phyloP scores from a whole-genome alignment of 495 filamentous ascomycete species.

The Friedmanniomyces simplex region DNA sequence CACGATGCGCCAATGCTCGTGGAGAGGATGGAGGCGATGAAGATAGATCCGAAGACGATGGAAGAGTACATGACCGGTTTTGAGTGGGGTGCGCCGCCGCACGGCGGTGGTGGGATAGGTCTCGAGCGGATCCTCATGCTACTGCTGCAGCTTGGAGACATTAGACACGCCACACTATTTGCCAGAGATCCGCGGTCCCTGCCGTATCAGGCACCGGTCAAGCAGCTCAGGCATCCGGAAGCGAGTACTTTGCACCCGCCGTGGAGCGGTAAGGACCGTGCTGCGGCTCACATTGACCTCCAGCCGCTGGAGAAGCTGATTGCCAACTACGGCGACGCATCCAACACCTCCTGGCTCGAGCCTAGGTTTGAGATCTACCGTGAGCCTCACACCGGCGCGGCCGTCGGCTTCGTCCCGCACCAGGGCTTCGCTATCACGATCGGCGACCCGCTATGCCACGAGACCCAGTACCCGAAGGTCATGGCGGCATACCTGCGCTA shows the following conservation, averaged over 20 bases:
- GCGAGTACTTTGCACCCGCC: slow-evolving; percentile 60
- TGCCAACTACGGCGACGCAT: slow-evolving; percentile 81
- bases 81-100: slow-evolving; percentile 77
- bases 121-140: slow-evolving; percentile 82
- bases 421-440: slow-evolving; percentile 66
- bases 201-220: slow-evolving; percentile 44
- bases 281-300: slow-evolving; percentile 40
- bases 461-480: slow-evolving; percentile 56
- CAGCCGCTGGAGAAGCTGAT: slow-evolving; percentile 71
- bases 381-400: slow-evolving; percentile 63
- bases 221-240: slow-evolving; percentile 62
- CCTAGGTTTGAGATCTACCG: slow-evolving; percentile 75
- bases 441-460: slow-evolving; percentile 70
- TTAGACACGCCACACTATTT: slow-evolving; percentile 75
- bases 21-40: slow-evolving; percentile 62
- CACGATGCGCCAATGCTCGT: slow-evolving; percentile 67
- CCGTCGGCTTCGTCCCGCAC: slow-evolving; percentile 64
- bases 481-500: slow-evolving; percentile 61
- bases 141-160: slow-evolving; percentile 73
- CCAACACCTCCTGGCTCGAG: slow-evolving; percentile 80
- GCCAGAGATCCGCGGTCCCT: slow-evolving; percentile 74
- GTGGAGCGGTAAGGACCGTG: slow-evolving; percentile 43
- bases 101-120: slow-evolving; percentile 84
- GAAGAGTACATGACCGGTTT: slow-evolving; percentile 85
- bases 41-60: slow-evolving; percentile 66